phyloP scores from a whole-genome alignment of 2,329 filamentous ascomycete species.

The Verticillium longisporum region DNA sequence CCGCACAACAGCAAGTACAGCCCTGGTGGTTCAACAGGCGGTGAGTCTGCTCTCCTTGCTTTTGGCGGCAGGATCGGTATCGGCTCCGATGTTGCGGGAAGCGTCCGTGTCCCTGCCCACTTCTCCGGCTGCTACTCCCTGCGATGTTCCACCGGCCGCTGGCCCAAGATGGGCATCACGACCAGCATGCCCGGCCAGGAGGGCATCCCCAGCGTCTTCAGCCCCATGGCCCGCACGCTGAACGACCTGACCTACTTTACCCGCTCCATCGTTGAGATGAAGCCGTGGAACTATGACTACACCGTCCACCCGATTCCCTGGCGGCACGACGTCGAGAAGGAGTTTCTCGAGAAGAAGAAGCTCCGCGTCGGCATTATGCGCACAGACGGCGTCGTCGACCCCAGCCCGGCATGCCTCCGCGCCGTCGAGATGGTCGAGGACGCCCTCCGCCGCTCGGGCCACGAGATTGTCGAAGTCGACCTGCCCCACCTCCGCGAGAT shows the following conservation, averaged over 20 bases:
- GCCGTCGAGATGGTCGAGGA: slow-evolving; percentile 65
- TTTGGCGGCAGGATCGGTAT: slow-evolving; percentile 81
- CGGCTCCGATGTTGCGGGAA: slow-evolving; percentile 86
- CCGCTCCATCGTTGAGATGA: slow-evolving; percentile 67
- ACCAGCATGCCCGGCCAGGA: slow-evolving; percentile 93
- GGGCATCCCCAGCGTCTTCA: slow-evolving; percentile 81
- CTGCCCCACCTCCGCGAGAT: slow-evolving; percentile 69
- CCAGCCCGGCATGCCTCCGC: slow-evolving; percentile 74
- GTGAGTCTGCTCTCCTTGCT: slow-evolving; percentile 76
- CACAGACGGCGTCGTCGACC: slow-evolving; percentile 77
- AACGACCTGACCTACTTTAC: slow-evolving; percentile 82
- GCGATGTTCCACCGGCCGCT: slow-evolving; percentile 80
- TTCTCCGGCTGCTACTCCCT: slow-evolving; percentile 86
- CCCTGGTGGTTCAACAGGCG: slow-evolving; percentile 83
- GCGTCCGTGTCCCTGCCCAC: slow-evolving; percentile 78
- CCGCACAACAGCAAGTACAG: slow-evolving; percentile 80
- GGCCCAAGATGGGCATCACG: slow-evolving; percentile 76
- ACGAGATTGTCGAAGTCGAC: slow-evolving; percentile 60
- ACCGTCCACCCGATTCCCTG: slow-evolving; percentile 80
- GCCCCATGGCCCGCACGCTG: slow-evolving; percentile 83
- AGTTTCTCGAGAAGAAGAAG: slow-evolving; percentile 53
- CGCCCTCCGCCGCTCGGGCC: slow-evolving; percentile 64
- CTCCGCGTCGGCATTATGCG: slow-evolving; percentile 71
- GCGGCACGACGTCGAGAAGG: slow-evolving; percentile 54
- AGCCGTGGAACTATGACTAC: slow-evolving; percentile 85